phyloP scores from a whole-genome alignment of 148 eudicot species.

The Dianthus caryophyllus region DNA sequence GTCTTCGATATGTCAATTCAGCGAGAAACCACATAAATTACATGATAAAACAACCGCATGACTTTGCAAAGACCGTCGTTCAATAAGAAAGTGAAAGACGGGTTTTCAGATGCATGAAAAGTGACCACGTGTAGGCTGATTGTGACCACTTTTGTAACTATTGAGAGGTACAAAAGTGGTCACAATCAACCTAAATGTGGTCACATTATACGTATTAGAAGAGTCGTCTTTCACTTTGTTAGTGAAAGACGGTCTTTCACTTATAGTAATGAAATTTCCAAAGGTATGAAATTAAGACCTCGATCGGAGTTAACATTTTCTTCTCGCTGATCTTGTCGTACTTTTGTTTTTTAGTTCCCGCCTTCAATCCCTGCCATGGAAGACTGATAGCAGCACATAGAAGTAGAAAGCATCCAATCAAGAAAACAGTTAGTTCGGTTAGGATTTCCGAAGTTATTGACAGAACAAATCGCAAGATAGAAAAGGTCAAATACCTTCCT shows the following conservation, averaged over 20 bases:
- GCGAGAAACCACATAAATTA: neutral
- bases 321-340: conserved; percentile 51
- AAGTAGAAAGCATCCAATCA: conserved; percentile 7
- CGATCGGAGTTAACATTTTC: conserved; percentile 49
- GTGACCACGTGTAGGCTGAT: no score
- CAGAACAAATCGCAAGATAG: neutral
- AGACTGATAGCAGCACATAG: conserved; percentile 27
- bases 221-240: no score
- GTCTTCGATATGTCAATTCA: neutral
- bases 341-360: conserved; percentile 49
- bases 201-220: no score
- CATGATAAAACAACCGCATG: neutral
- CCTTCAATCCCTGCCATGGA: conserved; percentile 51
- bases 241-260: no score
- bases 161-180: no score
- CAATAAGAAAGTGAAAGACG: neutral
- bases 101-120: no score
- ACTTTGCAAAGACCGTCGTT: neutral
- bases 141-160: no score
- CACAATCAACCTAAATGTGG: no score
- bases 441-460: neutral
- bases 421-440: neutral
- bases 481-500: conserved; percentile 34
- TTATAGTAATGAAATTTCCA: neutral
- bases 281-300: conserved; percentile 25